phyloP scores from a whole-genome alignment of 2,329 filamentous ascomycete genomes.

The Fusarium torreyae region DNA sequence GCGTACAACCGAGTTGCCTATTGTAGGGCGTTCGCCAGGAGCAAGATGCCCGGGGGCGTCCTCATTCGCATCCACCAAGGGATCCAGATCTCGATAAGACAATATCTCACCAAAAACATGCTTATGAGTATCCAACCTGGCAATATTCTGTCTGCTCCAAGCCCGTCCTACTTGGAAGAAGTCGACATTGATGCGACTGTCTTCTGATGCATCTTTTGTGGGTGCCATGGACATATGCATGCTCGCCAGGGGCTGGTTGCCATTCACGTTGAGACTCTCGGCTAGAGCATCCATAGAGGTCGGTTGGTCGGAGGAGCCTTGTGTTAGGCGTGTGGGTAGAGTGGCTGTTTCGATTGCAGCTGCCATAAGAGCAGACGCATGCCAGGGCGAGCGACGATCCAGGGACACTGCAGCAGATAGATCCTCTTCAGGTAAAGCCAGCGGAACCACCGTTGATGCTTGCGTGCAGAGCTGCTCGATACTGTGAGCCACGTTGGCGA shows the following conservation, averaged over 20 bases:
- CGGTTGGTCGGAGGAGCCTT: slow-evolving; percentile 56
- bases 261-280: slow-evolving; percentile 78
- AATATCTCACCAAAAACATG: slow-evolving; percentile 52
- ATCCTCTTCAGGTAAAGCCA: slow-evolving; percentile 72
- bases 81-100: slow-evolving; percentile 42
- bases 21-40: slow-evolving; percentile 39
- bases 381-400: slow-evolving; percentile 80
- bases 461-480: slow-evolving; percentile 78
- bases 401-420: slow-evolving; percentile 72
- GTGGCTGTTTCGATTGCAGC: slow-evolving; percentile 84
- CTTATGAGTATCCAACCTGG: slow-evolving; percentile 22
- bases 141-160: slow-evolving; percentile 31
- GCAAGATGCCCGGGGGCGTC: slow-evolving; percentile 8
- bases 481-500: slow-evolving; percentile 82
- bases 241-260: slow-evolving; percentile 84
- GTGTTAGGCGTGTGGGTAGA: slow-evolving; percentile 79
- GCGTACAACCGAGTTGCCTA: slow-evolving; percentile 50
- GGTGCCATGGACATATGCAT: slow-evolving; percentile 75
- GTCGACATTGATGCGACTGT: slow-evolving; percentile 52
- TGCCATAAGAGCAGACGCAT: slow-evolving; percentile 82
- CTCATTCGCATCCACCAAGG: slow-evolving; percentile 16
- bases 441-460: slow-evolving; percentile 83
- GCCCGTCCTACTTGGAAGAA: slow-evolving; percentile 51
- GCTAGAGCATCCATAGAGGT: slow-evolving; percentile 74
- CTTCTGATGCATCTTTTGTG: slow-evolving; percentile 50